Percentiles rank a stretch among this genome's conserved stretches.
Conservation (phyloP, 805 yeast species). For the Saccharomycopsis olivae region DNA sequence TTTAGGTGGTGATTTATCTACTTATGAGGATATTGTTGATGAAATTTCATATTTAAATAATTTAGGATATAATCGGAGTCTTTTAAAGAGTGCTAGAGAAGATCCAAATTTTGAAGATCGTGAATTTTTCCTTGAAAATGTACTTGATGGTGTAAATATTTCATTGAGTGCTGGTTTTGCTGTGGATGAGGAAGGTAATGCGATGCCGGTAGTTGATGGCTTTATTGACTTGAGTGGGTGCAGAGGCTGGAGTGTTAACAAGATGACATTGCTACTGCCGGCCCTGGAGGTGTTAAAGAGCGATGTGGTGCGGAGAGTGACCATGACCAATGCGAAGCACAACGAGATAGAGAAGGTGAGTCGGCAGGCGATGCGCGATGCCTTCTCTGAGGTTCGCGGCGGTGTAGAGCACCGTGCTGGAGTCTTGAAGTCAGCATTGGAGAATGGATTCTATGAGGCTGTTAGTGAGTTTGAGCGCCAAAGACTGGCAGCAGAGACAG, state of each 20-base stretch:
- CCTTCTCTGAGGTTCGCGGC: constrained; percentile 26
- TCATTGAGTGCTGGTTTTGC: constrained; percentile 17
- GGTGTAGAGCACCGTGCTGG: constrained; percentile 25
- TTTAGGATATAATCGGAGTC: constrained; percentile 12
- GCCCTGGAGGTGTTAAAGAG: too few species aligned
- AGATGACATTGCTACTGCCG: too few species aligned
- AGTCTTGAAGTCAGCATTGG: constrained; percentile 19
- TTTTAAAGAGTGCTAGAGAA: constrained; percentile 8
- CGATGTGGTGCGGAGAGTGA: constrained; percentile 8
- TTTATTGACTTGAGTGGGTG: background rate
- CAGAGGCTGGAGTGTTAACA: background rate
- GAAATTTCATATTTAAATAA: constrained; percentile 15
- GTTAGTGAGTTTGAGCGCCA: too few species aligned
- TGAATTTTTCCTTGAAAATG: constrained; percentile 9
- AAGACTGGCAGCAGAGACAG: too few species aligned
- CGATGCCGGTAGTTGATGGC: constrained; percentile 2
- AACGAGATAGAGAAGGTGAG: constrained; percentile 30
- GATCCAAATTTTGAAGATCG: constrained; percentile 9
- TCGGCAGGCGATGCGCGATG: constrained; percentile 38
- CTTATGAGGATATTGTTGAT: constrained; percentile 11
- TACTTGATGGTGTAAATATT: constrained; percentile 13
- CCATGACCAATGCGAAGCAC: constrained; percentile 22
- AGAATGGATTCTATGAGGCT: constrained; percentile 22
- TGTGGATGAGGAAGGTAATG: constrained; percentile 22
- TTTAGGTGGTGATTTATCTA: constrained; percentile 6